These are phyloP conservation scores for Colletotrichum brevisporum DNA, from an alignment of 2,329 filamentous ascomycete species.

Conservation along the genomic window DNA sequence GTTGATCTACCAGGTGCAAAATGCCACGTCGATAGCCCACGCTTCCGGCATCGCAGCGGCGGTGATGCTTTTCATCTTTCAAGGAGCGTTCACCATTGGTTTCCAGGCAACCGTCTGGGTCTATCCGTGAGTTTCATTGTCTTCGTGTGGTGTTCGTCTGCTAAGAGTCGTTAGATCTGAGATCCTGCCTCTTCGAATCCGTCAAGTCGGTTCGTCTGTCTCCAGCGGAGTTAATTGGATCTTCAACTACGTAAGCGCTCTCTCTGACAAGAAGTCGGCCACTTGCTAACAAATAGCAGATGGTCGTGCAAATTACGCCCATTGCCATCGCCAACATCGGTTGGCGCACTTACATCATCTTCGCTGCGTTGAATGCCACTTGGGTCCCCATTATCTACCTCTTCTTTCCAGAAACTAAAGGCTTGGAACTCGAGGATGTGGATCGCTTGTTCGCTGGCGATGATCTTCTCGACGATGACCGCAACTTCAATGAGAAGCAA, in stretches of 20 bases:
- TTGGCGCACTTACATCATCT: slow-evolving; percentile 47
- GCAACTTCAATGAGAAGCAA: not conserved
- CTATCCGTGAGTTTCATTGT: slow-evolving; percentile 43
- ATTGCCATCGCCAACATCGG: slow-evolving; percentile 36
- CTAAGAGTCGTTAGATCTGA: slow-evolving; percentile 45
- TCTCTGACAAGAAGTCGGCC: not conserved
- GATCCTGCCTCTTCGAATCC: slow-evolving; percentile 49
- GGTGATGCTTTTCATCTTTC: slow-evolving; percentile 58
- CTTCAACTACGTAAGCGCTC: slow-evolving; percentile 49
- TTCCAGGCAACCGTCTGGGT: slow-evolving; percentile 55
- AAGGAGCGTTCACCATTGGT: slow-evolving; percentile 57
- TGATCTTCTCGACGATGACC: slow-evolving; percentile 43
- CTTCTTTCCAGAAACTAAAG: slow-evolving; percentile 50
- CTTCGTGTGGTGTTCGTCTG: no score
- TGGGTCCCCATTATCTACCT: slow-evolving; percentile 51
- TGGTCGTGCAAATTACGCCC: slow-evolving; percentile 42
- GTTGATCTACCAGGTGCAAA: slow-evolving; percentile 56
- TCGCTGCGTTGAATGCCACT: slow-evolving; percentile 46
- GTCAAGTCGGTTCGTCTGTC: slow-evolving; percentile 50
- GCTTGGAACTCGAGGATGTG: slow-evolving; percentile 59
- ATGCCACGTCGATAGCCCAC: slow-evolving; percentile 49
- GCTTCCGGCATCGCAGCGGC: slow-evolving; percentile 55
- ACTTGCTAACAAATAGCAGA: slow-evolving; percentile 1
- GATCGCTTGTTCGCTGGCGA: slow-evolving; percentile 43
- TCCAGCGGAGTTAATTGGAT: slow-evolving; percentile 53